Evolutionary conservation across 1,284 basidiomycete species (phyloP), one percentile per base, ranked within the genome.

Genomic region (Testicularia cyperi): DNA sequence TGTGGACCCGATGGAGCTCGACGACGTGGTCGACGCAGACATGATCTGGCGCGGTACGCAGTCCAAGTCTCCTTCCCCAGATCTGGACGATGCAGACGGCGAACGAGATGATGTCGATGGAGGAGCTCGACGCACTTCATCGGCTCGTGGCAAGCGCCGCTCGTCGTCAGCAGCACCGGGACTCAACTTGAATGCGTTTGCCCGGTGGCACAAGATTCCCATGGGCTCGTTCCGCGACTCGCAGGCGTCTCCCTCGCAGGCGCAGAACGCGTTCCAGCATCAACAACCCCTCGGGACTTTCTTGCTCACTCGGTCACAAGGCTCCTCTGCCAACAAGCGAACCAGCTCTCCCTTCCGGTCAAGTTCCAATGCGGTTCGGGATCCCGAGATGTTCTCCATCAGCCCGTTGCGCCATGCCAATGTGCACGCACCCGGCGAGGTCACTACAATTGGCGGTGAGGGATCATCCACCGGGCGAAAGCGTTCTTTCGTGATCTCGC

Each of bases 201-300:
- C 72, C 1, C 40, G 73, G 15, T 75, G 73, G 73, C 41, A 70
- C 58, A 63, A 66, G 30, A 70, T 75, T 24, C 73, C 73, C 2
- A 72, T 75, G 65, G 68, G 67, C 31, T 69, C 70, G 3, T 75
- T 75, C 47, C 69, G 73, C 6, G 66, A 72, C 23, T 64, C 68
- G 23, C 72, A 72, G 36, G 48, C 46, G 2, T 42, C 37, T 3
- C 39, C 42, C 2, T 33, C 33, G 3, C 44, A 55, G 26, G 49
- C 48, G 28, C 47, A 48, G 24, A 55, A 51, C 13, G 44, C 49
- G 6, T 41, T 40, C 31, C 38, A 46, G 33, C 39, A 54, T 6
- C 46, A 42, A 20, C 63, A 65, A 26, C 61, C 63, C 9, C 24
- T 64, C 2, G 57, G 66, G 18, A 63, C 68, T 6, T 71, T 63